A percentile compares a stretch with the other conserved stretches of the same genome.
These are phyloP conservation scores for Protea cynaroides DNA, from an alignment of 164 flowering plant genomes.

Conservation along the genomic window DNA sequence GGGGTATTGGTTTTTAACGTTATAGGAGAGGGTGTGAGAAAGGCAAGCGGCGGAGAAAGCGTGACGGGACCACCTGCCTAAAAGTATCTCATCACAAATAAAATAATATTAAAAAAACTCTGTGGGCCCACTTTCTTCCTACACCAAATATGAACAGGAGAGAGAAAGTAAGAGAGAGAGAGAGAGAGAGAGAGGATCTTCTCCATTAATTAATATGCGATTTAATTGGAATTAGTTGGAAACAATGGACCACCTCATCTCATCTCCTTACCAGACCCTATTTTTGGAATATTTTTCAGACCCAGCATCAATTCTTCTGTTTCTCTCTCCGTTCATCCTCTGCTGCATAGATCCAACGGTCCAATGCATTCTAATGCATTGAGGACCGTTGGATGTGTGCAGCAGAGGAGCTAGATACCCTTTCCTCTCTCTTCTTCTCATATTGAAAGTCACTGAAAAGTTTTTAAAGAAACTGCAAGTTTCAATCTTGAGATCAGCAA, in stretches of 20 bases:
- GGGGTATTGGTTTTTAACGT: neutral
- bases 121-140: no score
- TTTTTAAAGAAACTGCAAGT: no score
- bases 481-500: no score
- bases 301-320: slow-evolving; percentile 26
- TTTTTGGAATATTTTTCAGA: slow-evolving; percentile 28
- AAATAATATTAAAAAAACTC: no score
- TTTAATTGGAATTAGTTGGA: slow-evolving; percentile 1
- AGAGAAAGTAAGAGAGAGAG: neutral
- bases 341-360: no score
- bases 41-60: neutral
- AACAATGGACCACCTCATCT: slow-evolving; percentile 32
- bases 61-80: neutral
- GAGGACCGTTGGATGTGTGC: no score
- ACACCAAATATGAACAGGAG: neutral
- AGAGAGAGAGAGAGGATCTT: neutral
- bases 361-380: no score
- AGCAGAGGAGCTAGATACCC: no score
- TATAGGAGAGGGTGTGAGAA: neutral
- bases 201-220: slow-evolving; percentile 6
- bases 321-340: slow-evolving; percentile 7
- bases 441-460: no score
- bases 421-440: no score
- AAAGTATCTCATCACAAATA: no score
- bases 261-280: slow-evolving; percentile 31